Evolutionary conservation across 306 rosid genomes (phyloP), one percentile per base, ranked within the genome.

Genomic region (Corylus americana): DNA sequence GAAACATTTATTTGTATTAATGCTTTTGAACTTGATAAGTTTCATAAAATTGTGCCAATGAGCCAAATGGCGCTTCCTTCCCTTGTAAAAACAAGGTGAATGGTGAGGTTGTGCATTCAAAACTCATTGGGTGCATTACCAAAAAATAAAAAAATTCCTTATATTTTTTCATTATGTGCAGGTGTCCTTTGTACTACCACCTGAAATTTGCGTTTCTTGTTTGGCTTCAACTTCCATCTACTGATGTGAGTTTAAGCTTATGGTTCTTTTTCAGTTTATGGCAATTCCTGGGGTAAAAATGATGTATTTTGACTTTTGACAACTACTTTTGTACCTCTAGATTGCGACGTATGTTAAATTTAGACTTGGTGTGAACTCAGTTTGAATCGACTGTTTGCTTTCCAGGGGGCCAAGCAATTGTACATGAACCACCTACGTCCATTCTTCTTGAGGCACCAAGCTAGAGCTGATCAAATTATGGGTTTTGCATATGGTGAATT

Each of bases 171-270:
- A 27, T 53, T 48, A 31, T 68, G 55, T 72, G 77, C 89, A 92
- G 98, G 98, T 79, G 81, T 85, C 98, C 98, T 57, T 75, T 92
- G 86, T 94, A 94, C 88, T 94, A 94, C 80, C 98, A 91, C 78
- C 11, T 91, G 84, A 92, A 94, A 88, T 92, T 92, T 74, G 97
- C 95, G 58, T 94, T 94, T 89, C 97, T 94, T 84, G 97, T 94
- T 71, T 94, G 98, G 98, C 97, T 94, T 81, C 98, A 94, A 85
- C 97, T 94, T 85, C 98, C 98, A 37, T 57, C 91, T 48, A 81
- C 85, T 42, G 76, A 83, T 90, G 98, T 92, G 85, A 87, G 97
- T 87, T 78, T 47, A 12, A 77, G 48, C 35, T 51, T 53, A 70
- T 70, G 9, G 57, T 75, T 55, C 73, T 55, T 42, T 78, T 73